Base-by-base conservation (phyloP, 352 stramenopile species). In the Globisporangium echinulatum region DNA sequence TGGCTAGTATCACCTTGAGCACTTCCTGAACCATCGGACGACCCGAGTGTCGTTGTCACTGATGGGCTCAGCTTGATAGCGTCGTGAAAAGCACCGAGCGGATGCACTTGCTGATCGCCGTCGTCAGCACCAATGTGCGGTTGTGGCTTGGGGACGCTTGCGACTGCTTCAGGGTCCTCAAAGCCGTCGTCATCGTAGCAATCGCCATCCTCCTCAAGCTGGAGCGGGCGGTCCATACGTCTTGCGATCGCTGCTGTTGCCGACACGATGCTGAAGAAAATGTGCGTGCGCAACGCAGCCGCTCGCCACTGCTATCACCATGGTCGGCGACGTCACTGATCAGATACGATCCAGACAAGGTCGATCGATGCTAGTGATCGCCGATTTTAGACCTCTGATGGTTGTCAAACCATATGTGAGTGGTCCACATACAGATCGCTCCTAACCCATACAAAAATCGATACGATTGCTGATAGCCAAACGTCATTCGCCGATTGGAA, bases 171-270 rank as follows among this genome's bases (percentile, higher is more conserved):
- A 9, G 25, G 11, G 11, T n/a, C 44, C 9, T 64, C 52, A 17
- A 64, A 64, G 15, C 49, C 44, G 38, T 59, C 59, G 15, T 64
- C 52, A 1, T 50, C 56, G 52, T 59, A 59, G 47, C 43, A n/a
- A 38, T 10, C 36, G 5, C 7, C 37, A 11, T 37, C 57, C 33
- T 40, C 36, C 5, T 55, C 37, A 6, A 36, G 25, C 4, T 59
- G 42, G 11, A 50, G n/a, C 46, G n/a, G 25, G 2, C 25, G 25
- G 17, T n/a, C n/a, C 14, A n/a, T 50, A 5, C 25, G 46, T 44
- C 40, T 44, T 44, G 2, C 2, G 40, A 5, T 44, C 11, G 40
- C 40, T 44, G 40, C 40, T 44, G 25, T 33, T 33, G 25, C 25
- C 25, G 25, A 33, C 25, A 3, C 25, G 25, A 1, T 33, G 25